Conservation (phyloP, 2,329 filamentous ascomycete genomes). For the Reticulascus tulasneorum region DNA sequence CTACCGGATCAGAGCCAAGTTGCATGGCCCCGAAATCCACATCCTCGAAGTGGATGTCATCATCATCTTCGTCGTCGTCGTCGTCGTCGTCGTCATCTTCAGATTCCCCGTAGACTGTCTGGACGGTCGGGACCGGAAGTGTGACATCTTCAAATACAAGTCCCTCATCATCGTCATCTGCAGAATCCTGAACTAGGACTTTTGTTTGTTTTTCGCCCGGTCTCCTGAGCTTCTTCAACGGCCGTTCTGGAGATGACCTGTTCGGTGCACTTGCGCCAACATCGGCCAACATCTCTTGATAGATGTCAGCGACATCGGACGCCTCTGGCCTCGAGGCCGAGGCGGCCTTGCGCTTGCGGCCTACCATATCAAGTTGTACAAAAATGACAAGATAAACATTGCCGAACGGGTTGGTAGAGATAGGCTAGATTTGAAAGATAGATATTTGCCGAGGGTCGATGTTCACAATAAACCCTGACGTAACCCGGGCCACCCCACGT, state of each 20-base stretch:
- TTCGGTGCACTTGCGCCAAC: slow-evolving; percentile 29
- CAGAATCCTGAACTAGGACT: slow-evolving; percentile 1
- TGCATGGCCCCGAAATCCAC: slow-evolving; percentile 36
- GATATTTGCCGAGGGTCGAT: too few species aligned
- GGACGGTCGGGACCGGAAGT: slow-evolving; percentile 43
- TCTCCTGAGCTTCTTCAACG: slow-evolving; percentile 36
- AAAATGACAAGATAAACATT: too few species aligned
- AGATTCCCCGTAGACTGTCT: slow-evolving; percentile 47
- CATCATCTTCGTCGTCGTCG: slow-evolving; percentile 36
- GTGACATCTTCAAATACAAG: slow-evolving; percentile 48
- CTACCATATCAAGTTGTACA: too few species aligned
- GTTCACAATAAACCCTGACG: too few species aligned
- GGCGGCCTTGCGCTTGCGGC: slow-evolving; percentile 19
- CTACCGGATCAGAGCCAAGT: slow-evolving; percentile 16
- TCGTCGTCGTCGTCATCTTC: slow-evolving; percentile 38
- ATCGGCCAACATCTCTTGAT: slow-evolving; percentile 46
- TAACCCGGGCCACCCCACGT: too few species aligned
- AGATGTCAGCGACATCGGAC: slow-evolving; percentile 32
- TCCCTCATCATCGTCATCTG: slow-evolving; percentile 35
- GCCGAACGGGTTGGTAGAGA: too few species aligned
- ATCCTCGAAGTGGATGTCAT: slow-evolving; percentile 44
- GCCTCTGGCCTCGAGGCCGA: slow-evolving; percentile 18
- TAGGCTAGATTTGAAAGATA: too few species aligned
- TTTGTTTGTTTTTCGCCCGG: slow-evolving; percentile 17
- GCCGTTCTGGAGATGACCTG: slow-evolving; percentile 29